A percentile compares a stretch with the other conserved stretches of the same genome.
Conservation (phyloP, 352 stramenopile genomes). For the Peronospora belbahrii region DNA sequence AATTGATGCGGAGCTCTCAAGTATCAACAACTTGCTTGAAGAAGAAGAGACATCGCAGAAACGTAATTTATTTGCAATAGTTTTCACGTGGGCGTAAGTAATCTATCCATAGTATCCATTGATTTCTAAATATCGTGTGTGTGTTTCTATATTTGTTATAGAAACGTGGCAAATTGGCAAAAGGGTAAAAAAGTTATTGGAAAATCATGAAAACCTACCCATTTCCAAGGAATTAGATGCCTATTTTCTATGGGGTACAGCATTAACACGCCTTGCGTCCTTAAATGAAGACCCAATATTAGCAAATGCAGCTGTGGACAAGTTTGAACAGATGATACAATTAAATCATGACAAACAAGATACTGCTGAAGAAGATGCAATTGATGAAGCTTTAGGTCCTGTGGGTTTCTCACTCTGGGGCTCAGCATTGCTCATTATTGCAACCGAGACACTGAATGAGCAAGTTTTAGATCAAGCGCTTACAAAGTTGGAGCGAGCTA, state of each 20-base stretch:
- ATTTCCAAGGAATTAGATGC: conserved; percentile 56
- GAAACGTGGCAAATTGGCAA: conserved; percentile 85
- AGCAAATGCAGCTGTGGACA: conserved; percentile 63
- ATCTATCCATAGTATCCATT: no score
- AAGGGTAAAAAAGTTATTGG: conserved; percentile 71
- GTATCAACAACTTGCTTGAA: conserved; percentile 54
- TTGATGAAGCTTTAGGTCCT: conserved; percentile 56
- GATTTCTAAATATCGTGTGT: no score
- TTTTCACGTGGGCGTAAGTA: no score
- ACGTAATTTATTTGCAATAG: conserved; percentile 17
- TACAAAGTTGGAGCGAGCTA: conserved; percentile 55
- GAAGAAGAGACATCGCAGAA: conserved; percentile 58
- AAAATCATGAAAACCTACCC: conserved; percentile 43
- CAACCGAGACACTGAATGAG: conserved; percentile 55
- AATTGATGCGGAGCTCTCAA: conserved; percentile 32
- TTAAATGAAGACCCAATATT: conserved; percentile 72
- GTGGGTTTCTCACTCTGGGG: conserved; percentile 76
- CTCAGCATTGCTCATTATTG: conserved; percentile 67
- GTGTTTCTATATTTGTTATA: conserved; percentile 12
- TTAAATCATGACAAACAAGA: conserved; percentile 13
- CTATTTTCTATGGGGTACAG: conserved; percentile 76
- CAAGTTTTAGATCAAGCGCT: conserved; percentile 54
- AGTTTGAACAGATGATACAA: conserved; percentile 72
- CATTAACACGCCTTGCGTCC: conserved; percentile 58
- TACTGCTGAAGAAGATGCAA: conserved; percentile 23